Base-by-base conservation (phyloP, 331 rosid species). In the Quercus lobata region DNA sequence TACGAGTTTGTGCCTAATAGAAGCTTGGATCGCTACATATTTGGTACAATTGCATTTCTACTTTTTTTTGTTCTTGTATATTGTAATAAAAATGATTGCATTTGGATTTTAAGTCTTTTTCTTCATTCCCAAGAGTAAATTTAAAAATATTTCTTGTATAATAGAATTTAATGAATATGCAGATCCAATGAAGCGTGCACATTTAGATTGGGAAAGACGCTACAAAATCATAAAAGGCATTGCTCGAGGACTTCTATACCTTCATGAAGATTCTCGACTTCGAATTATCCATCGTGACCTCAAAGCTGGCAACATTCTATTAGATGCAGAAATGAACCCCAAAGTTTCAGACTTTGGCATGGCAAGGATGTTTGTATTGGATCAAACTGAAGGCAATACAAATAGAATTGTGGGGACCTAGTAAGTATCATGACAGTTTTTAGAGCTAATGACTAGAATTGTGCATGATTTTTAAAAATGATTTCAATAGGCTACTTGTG, bases 1-100 rank as follows among this genome's bases (percentile, higher is more conserved):
- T 90, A 86, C 16, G 94, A 90, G 69, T 86, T 86, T 76, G 83
- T 88, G 29, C 87, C 83, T 1, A 85, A 90, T 12, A 73, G 65
- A 75, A 91, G 95, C 57, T 84, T 89, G 17, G 88, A 87, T 49
- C 71, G 73, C 22, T 70, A 77, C n/a, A 24, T 89, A 69, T 91
- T 87, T 77, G 89, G 93, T 87, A 84, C 4, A 58, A 10, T 7
- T 25, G 4, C 62, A 27, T 49, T 54, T 71, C 52, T 19, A 16
- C 9, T 55, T 10, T 0, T 5, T 34, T 30, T 17, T 0, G 54
- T 29, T 5, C 29, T 32, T 0, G 17, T 18, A n/a, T 2, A 7
- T 52, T 52, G 41, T 10, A 5, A 72, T 4, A 1, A 6, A 22
- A 55, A 27, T 29, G 4, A 3, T 27, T 73, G 29, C 35, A 32